A percentile compares a stretch with the other conserved stretches of the same genome.
Evolutionary conservation across 768 basidiomycete species (phyloP).

Genomic region (Phylloporus sp.): DNA sequence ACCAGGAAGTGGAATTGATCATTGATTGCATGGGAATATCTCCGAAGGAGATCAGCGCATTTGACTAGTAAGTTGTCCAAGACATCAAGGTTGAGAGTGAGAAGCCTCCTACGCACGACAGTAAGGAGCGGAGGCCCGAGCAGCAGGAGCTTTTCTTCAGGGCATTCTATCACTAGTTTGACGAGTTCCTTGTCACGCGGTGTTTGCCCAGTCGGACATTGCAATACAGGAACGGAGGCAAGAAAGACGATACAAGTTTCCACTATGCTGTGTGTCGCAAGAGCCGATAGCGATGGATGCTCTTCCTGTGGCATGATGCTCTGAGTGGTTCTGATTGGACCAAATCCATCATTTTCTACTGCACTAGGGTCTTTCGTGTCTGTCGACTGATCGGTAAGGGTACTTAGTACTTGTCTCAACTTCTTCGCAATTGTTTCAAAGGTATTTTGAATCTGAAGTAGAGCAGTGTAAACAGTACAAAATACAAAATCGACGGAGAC

Average conservation of each 20-base stretch:
- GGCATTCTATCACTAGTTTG: slow-evolving; percentile 47
- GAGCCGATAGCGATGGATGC: slow-evolving; percentile 23
- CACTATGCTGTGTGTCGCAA: slow-evolving; percentile 35
- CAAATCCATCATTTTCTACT: slow-evolving; percentile 57
- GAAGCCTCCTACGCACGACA: slow-evolving; percentile 49
- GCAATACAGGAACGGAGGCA: slow-evolving; percentile 58
- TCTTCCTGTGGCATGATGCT: slow-evolving; percentile 31
- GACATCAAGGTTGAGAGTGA: slow-evolving; percentile 49
- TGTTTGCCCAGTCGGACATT: slow-evolving; percentile 52
- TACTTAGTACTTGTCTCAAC: slow-evolving; percentile 42
- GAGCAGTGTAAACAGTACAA: background rate
- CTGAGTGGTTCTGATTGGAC: slow-evolving; percentile 42
- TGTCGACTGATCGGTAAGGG: slow-evolving; percentile 22
- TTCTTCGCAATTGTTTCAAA: slow-evolving; percentile 29
- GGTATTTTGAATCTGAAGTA: slow-evolving; percentile 50
- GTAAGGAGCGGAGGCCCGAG: slow-evolving; percentile 54
- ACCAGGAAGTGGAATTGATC: slow-evolving; percentile 50
- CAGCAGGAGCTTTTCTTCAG: slow-evolving; percentile 53
- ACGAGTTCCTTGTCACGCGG: slow-evolving; percentile 61
- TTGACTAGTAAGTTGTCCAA: slow-evolving; percentile 52
- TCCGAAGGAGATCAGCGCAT: slow-evolving; percentile 47
- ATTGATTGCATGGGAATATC: slow-evolving; percentile 54
- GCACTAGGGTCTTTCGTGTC: slow-evolving; percentile 24
- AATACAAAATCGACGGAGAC: slow-evolving; percentile 6
- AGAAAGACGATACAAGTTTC: slow-evolving; percentile 59